Evolutionary conservation across 2,329 filamentous ascomycete species (phyloP).

Genomic region (Pseudopithomyces chartarum): DNA sequence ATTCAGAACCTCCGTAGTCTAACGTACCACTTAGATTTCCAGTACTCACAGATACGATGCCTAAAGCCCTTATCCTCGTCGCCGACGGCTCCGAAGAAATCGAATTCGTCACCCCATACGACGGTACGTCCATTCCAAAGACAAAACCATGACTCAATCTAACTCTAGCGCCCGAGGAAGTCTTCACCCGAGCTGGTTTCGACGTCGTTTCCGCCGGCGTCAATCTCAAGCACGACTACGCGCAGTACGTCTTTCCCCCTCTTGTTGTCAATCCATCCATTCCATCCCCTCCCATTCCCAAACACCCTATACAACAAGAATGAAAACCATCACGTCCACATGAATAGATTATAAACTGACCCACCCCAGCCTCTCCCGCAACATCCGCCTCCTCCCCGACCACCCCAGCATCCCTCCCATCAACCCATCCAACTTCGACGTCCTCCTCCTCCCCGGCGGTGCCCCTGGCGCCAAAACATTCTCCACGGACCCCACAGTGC

Average conservation of each 20-base stretch:
- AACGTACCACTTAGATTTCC: no score
- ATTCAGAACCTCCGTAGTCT: neutral
- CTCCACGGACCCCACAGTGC: slow-evolving; percentile 23
- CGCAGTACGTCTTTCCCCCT: slow-evolving; percentile 29
- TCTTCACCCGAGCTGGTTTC: slow-evolving; percentile 46
- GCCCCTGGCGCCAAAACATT: slow-evolving; percentile 45
- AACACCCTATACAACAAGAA: no score
- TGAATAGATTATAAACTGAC: neutral
- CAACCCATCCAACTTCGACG: slow-evolving; percentile 31
- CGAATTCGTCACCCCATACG: slow-evolving; percentile 48
- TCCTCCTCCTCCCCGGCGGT: slow-evolving; percentile 47
- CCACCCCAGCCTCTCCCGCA: slow-evolving; percentile 40
- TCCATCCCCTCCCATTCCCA: no score
- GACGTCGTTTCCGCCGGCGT: slow-evolving; percentile 44
- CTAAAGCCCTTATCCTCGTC: slow-evolving; percentile 44
- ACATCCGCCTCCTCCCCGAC: slow-evolving; percentile 45
- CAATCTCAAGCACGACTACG: slow-evolving; percentile 33
- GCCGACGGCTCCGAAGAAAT: slow-evolving; percentile 49
- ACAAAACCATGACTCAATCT: neutral
- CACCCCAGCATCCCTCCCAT: slow-evolving; percentile 25
- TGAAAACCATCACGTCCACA: no score
- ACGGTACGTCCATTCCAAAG: slow-evolving; percentile 34
- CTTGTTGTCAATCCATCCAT: neutral
- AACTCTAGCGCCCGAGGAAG: slow-evolving; percentile 17
- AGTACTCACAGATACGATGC: slow-evolving; percentile 22